Percentiles rank a stretch among this genome's conserved stretches.
Conservation (phyloP, 192 early-diverging fungal species). For the Coemansia sp. region DNA sequence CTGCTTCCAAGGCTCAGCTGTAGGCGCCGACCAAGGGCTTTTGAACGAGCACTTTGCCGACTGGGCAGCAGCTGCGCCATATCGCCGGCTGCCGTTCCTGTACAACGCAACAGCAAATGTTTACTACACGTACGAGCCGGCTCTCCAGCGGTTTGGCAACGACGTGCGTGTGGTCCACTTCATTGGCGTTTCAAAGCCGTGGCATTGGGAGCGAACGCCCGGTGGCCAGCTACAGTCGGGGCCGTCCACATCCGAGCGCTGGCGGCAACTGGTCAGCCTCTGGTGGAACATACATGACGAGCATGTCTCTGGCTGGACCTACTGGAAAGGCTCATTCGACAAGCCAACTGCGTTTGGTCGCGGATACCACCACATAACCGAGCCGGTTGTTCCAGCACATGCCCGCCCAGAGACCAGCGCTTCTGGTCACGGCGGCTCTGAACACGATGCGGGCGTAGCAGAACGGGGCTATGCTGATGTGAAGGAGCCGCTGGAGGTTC, state of each 20-base stretch:
- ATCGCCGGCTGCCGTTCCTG: conserved; percentile 75
- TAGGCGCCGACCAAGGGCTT: conserved; percentile 90
- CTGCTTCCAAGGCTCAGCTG: neutral
- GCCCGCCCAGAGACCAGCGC: neutral
- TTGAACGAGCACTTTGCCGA: conserved; percentile 80
- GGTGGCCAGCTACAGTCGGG: conserved; percentile 51
- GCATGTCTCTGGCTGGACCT: conserved; percentile 47
- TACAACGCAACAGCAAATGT: conserved; percentile 64
- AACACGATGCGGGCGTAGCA: neutral
- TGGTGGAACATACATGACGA: conserved; percentile 74
- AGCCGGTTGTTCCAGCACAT: neutral
- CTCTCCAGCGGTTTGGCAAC: conserved; percentile 65
- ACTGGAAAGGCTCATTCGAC: conserved; percentile 36
- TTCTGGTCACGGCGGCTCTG: neutral
- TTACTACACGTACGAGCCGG: conserved; percentile 65
- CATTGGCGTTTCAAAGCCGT: conserved; percentile 84
- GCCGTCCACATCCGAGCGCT: conserved; percentile 36
- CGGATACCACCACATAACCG: conserved; percentile 35
- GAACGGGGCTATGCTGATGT: too few relatives aligned
- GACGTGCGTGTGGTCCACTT: conserved; percentile 83
- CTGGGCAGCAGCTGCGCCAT: conserved; percentile 59
- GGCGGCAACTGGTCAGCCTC: conserved; percentile 51
- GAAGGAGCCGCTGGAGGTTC: conserved; percentile 23
- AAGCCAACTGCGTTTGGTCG: conserved; percentile 34
- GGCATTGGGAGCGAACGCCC: conserved; percentile 67